These are phyloP conservation scores for Taphrina communis DNA, from an alignment of 1,139 yeast genomes.

Conservation along the genomic window DNA sequence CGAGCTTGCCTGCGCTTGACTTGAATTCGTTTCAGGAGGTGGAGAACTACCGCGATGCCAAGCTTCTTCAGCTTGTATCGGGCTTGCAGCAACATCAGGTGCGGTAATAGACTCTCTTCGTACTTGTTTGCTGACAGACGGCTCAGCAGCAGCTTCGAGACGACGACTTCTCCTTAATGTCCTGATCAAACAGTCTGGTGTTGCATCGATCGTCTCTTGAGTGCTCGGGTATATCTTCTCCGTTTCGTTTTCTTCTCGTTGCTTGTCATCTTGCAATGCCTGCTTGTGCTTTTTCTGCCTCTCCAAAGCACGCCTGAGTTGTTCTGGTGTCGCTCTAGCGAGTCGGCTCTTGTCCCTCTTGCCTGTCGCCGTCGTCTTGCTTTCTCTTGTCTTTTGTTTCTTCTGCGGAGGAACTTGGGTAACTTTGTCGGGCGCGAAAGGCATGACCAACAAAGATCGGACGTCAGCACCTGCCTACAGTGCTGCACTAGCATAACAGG, in stretches of 20 bases:
- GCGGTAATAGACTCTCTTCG: too few relatives aligned
- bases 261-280: background rate
- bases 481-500: too few relatives aligned
- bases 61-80: background rate
- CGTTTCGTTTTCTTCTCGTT: background rate
- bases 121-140: too few relatives aligned
- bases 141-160: background rate
- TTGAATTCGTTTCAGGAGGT: background rate
- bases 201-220: slow-evolving; percentile 16
- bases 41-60: slow-evolving; percentile 13
- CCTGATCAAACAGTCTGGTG: slow-evolving; percentile 5
- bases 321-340: slow-evolving; percentile 1
- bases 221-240: slow-evolving; percentile 4
- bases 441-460: background rate
- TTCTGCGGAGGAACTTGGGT: background rate
- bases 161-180: slow-evolving; percentile 10
- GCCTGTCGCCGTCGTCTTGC: too few relatives aligned
- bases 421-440: background rate
- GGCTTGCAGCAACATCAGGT: too few relatives aligned
- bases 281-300: background rate
- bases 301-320: background rate
- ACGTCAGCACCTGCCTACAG: too few relatives aligned
- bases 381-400: background rate
- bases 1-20: background rate
- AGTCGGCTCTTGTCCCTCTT: background rate